Conservation (phyloP, 352 stramenopile species). For the Aphanomyces astaci region DNA sequence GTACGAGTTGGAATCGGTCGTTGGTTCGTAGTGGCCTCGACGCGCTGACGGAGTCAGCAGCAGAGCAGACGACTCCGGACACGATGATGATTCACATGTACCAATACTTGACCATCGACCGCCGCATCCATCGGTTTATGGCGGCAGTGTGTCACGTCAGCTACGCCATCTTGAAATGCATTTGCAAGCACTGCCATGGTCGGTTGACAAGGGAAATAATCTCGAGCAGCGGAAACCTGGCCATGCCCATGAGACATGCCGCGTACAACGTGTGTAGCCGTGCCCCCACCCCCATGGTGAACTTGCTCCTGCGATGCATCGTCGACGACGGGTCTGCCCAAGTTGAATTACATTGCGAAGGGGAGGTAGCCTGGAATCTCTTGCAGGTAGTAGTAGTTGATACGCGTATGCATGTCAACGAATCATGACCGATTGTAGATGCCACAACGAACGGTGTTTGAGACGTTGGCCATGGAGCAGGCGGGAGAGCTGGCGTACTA, state of each 20-base stretch:
- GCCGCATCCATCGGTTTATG: constrained; percentile 45
- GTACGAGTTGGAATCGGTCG: too few species aligned
- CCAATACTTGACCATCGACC: constrained; percentile 31
- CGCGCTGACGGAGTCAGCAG: too few species aligned
- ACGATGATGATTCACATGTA: constrained; percentile 11
- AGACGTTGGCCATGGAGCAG: constrained; percentile 37
- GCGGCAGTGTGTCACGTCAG: constrained; percentile 64
- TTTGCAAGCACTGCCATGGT: constrained; percentile 48
- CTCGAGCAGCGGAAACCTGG: not conserved
- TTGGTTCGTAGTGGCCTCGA: too few species aligned
- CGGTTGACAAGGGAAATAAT: constrained; percentile 31
- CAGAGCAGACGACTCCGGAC: too few species aligned
- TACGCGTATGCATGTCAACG: not conserved
- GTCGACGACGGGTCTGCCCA: constrained; percentile 72
- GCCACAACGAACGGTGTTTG: constrained; percentile 28
- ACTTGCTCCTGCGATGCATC: constrained; percentile 45
- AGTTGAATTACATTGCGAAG: constrained; percentile 61
- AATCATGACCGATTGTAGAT: not conserved
- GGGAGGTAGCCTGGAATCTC: constrained; percentile 64
- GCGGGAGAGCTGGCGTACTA: constrained; percentile 53
- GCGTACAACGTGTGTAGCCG: constrained; percentile 33
- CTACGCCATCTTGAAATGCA: constrained; percentile 67
- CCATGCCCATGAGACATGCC: constrained; percentile 27
- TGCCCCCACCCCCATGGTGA: constrained; percentile 25
- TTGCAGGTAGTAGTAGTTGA: constrained; percentile 23